Percentiles rank a stretch among this genome's conserved stretches.
These are phyloP conservation scores for Ciborinia camelliae DNA, from an alignment of 2,329 filamentous ascomycete species.

Conservation along the genomic window DNA sequence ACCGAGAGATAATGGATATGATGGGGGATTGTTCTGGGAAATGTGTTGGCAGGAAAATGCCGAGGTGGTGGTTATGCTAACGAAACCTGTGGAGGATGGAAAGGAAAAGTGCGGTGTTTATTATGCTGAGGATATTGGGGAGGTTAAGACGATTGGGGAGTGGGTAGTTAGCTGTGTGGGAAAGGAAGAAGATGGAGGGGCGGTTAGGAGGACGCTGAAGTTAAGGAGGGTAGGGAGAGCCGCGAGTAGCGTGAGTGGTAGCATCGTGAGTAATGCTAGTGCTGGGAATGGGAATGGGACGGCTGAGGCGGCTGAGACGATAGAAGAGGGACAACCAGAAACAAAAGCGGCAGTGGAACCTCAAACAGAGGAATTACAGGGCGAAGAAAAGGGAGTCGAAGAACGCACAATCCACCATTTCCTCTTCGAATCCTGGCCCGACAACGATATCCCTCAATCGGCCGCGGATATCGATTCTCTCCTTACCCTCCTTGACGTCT, in stretches of 20 bases:
- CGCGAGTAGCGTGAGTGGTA: background rate
- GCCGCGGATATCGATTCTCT: conserved; percentile 21
- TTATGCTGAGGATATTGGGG: conserved; percentile 18
- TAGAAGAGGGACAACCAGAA: background rate
- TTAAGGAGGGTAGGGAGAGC: background rate
- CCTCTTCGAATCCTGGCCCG: conserved; percentile 25
- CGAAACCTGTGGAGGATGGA: conserved; percentile 20
- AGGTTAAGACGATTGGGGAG: conserved; percentile 17
- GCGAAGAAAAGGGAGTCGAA: conserved; percentile 8
- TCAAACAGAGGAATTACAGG: background rate
- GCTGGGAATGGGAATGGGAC: background rate
- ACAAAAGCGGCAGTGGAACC: background rate
- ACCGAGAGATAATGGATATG: conserved; percentile 17
- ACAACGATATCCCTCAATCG: conserved; percentile 24
- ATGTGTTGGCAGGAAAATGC: conserved; percentile 21
- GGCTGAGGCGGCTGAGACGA: background rate
- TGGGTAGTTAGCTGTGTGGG: conserved; percentile 22
- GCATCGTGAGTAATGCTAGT: background rate
- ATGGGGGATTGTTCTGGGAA: conserved; percentile 18
- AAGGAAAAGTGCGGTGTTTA: conserved; percentile 26
- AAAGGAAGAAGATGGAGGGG: conserved; percentile 12
- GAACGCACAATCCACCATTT: conserved; percentile 24
- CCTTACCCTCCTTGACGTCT: conserved; percentile 19
- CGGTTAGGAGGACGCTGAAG: conserved; percentile 21
- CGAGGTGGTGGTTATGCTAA: conserved; percentile 25